Evolutionary conservation across 768 basidiomycete species (phyloP).

Genomic region (Dendrothele bispora): DNA sequence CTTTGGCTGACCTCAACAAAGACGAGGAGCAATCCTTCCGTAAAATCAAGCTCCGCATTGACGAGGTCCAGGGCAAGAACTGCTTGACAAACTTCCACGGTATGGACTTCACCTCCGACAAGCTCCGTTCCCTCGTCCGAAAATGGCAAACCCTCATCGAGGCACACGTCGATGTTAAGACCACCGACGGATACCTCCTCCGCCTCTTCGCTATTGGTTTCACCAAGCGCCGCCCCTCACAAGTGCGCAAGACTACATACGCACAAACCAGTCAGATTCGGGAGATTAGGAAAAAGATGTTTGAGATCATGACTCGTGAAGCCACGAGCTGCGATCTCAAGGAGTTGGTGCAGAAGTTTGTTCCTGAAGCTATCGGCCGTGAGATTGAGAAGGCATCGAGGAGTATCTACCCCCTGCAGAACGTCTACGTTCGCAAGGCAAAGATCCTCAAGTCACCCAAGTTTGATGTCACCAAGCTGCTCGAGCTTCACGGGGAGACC

Average conservation of each 20-base stretch:
- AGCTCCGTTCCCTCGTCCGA: constrained; percentile 98
- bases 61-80: constrained; percentile 97
- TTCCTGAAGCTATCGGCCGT: constrained; percentile 97
- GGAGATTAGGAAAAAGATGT: constrained; percentile 99
- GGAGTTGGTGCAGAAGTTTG: constrained; percentile 98
- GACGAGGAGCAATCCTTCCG: constrained; percentile 99
- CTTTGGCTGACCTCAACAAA: constrained; percentile 97
- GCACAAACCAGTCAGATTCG: constrained; percentile 93
- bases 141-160: constrained; percentile 99
- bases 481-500: constrained; percentile 95
- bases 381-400: constrained; percentile 98
- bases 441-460: constrained; percentile 99
- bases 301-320: constrained; percentile 97
- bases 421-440: constrained; percentile 98
- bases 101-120: constrained; percentile 99
- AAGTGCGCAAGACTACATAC: constrained; percentile 99
- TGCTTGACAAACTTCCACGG: constrained; percentile 99
- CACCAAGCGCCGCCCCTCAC: constrained; percentile 94
- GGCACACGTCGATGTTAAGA: constrained; percentile 98
- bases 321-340: constrained; percentile 95
- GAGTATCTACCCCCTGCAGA: constrained; percentile 98
- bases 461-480: constrained; percentile 91
- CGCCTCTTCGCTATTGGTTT: constrained; percentile 99
- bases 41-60: constrained; percentile 98
- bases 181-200: constrained; percentile 98